Evolutionary conservation across 1,139 yeast species (phyloP), one percentile per base, ranked within the genome.

Genomic region (Hanseniaspora uvarum): DNA sequence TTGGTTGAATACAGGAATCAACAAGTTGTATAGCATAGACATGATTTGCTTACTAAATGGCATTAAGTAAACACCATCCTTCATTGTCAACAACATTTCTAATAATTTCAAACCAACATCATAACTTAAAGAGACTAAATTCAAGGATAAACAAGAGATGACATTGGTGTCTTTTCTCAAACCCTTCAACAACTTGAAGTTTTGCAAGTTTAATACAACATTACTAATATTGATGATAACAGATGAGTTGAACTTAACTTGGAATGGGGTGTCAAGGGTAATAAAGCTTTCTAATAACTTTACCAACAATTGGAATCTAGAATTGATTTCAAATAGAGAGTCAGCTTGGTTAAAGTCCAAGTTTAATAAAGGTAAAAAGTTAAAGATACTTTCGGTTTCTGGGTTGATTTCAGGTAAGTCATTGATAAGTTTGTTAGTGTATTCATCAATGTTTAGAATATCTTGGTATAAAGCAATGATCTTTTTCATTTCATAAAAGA

Each of bases 271-370:
- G 56, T 73, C 75, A 36, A 71, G 70, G 16, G 71, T 68, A 52
- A 75, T 65, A 61, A 76, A 77, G 0, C 75, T 72, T 8, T 65
- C 59, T 40, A 83, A 62, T 33, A 83, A 62, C 18, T 71, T 69
- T 34, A 73, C 63, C 41, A 84, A 67, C 6, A 75, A 62, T 12
- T 70, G 67, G 6, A 83, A 58, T 61, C 87, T 71, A 46, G 71
- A 66, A 4, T 80, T 74, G 38, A 83, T 72, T 55, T 72, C 68
- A 56, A 76, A 69, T 10, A 83, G 62, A 3, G 83, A 69, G 21
- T 68, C 61, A 10, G 83, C 78, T 23, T 73, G 71, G 59, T 79
- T 77, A 57, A 82, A 68, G 65, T 84, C 89, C 46, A 84, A 71
- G 16, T 70, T 66, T 58, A 83, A 70, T 18, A 74, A 67, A 0